These are phyloP conservation scores for Entomortierella chlamydospora DNA, from an alignment of 192 early-diverging fungal genomes.

Conservation along the genomic window DNA sequence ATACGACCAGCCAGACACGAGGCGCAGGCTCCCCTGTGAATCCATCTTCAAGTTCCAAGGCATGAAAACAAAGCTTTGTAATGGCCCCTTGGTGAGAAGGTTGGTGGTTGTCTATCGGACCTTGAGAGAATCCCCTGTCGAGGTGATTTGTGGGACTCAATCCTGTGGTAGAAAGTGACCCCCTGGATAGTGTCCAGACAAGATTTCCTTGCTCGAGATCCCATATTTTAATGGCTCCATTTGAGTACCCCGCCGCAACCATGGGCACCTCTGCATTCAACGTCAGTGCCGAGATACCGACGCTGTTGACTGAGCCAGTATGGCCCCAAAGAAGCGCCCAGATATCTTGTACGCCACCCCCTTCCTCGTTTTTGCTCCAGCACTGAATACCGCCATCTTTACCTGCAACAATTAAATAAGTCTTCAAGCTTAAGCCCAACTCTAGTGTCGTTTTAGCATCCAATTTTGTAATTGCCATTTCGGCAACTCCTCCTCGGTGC, in stretches of 20 bases:
- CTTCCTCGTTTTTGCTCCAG: constrained; percentile 8
- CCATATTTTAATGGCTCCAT: constrained; percentile 46
- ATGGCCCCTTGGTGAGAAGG: constrained; percentile 42
- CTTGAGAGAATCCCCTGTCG: constrained; percentile 15
- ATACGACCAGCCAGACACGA: constrained; percentile 42
- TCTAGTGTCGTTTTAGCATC: constrained; percentile 12
- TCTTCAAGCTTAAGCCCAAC: constrained; percentile 7
- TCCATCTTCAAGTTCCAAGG: constrained; percentile 48
- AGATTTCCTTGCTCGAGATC: constrained; percentile 46
- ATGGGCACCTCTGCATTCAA: constrained; percentile 39
- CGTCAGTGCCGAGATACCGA: constrained; percentile 20
- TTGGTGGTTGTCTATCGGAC: constrained; percentile 21
- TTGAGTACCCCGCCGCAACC: constrained; percentile 39
- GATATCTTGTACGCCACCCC: neutral
- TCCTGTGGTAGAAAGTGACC: neutral
- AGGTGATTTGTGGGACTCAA: neutral
- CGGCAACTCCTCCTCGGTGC: constrained; percentile 40
- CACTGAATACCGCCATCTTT: constrained; percentile 45
- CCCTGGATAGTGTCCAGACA: constrained; percentile 41
- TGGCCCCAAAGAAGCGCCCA: constrained; percentile 32
- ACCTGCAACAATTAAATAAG: constrained; percentile 30
- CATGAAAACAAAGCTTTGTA: constrained; percentile 42
- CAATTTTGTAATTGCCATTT: constrained; percentile 14
- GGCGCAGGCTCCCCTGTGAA: constrained; percentile 47
- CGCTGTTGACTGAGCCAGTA: constrained; percentile 1